Conservation (phyloP, 2,329 filamentous ascomycete species). For the Aspergillus felis region DNA sequence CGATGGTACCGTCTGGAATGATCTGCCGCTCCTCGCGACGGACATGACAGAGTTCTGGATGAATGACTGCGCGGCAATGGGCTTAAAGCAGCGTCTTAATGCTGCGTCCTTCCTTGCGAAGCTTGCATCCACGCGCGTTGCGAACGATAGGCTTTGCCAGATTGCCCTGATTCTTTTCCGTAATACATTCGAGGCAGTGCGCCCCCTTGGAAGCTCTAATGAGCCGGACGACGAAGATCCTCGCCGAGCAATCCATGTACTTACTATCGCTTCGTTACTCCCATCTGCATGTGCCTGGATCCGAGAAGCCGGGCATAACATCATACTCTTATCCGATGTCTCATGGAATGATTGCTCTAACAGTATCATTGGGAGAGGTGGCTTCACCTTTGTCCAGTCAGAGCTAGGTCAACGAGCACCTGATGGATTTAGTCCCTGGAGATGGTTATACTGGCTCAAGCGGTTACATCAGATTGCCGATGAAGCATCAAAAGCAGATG, state of each 20-base stretch:
- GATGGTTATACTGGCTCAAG: conserved; percentile 26
- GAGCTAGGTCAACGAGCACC: conserved; percentile 21
- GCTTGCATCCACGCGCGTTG: conserved; percentile 18
- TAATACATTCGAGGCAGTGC: conserved; percentile 12
- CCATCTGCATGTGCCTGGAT: conserved; percentile 18
- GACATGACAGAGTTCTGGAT: conserved; percentile 23
- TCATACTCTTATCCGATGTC: conserved; percentile 17
- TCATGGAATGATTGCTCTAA: conserved; percentile 19
- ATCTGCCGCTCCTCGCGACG: conserved; percentile 18
- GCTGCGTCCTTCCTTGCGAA: conserved; percentile 21
- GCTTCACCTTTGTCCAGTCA: conserved; percentile 16
- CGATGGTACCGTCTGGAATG: conserved; percentile 22
- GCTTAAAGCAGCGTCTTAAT: conserved; percentile 15
- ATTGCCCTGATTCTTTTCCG: conserved; percentile 18
- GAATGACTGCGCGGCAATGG: conserved; percentile 13
- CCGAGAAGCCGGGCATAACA: conserved; percentile 12
- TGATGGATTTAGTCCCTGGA: conserved; percentile 21
- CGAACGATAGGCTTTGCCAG: conserved; percentile 18
- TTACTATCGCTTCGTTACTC: conserved; percentile 11
- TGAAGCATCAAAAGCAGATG: conserved; percentile 13
- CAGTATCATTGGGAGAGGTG: conserved; percentile 11
- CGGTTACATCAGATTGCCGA: conserved; percentile 21
- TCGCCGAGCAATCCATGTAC: conserved; percentile 3
- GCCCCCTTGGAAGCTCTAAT: conserved; percentile 10
- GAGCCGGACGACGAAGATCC: conserved; percentile 15